These are phyloP conservation scores for Aspergillus persii DNA, from an alignment of 2,329 filamentous ascomycete genomes.

Conservation along the genomic window DNA sequence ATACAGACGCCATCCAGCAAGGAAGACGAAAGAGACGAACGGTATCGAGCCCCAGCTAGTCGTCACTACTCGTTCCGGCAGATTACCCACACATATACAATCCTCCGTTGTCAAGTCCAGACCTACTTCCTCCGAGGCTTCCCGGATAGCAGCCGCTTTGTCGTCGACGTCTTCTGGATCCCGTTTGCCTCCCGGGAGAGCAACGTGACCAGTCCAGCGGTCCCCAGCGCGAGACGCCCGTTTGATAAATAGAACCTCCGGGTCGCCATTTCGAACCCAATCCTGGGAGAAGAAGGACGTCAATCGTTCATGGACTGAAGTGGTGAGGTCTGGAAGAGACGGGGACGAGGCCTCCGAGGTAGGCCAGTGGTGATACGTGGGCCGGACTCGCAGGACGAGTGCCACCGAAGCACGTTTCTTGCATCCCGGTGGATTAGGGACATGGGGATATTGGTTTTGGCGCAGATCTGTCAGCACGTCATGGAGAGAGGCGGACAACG, in stretches of 20 bases:
- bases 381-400: slow-evolving; percentile 61
- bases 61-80: slow-evolving; percentile 65
- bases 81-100: slow-evolving; percentile 55
- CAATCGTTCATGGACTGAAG: slow-evolving; percentile 42
- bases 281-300: slow-evolving; percentile 60
- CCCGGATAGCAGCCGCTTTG: slow-evolving; percentile 60
- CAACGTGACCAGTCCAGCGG: slow-evolving; percentile 68
- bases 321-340: slow-evolving; percentile 19
- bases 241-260: slow-evolving; percentile 71
- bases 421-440: slow-evolving; percentile 47
- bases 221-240: slow-evolving; percentile 63
- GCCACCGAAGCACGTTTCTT: slow-evolving; percentile 65
- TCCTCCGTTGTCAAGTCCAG: slow-evolving; percentile 54
- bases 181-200: slow-evolving; percentile 65
- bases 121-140: slow-evolving; percentile 66
- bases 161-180: slow-evolving; percentile 65
- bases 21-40: slow-evolving; percentile 31
- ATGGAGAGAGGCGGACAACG: slow-evolving; percentile 30
- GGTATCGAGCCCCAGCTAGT: slow-evolving; percentile 65
- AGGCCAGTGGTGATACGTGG: slow-evolving; percentile 56
- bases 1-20: not conserved
- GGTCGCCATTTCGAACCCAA: slow-evolving; percentile 65
- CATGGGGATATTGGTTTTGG: slow-evolving; percentile 41
- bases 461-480: slow-evolving; percentile 32
- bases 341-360: slow-evolving; percentile 21